Percentiles rank a stretch among this genome's conserved stretches.
Conservation (phyloP, 2,329 filamentous ascomycete genomes). For the Aureobasidium sp. region DNA sequence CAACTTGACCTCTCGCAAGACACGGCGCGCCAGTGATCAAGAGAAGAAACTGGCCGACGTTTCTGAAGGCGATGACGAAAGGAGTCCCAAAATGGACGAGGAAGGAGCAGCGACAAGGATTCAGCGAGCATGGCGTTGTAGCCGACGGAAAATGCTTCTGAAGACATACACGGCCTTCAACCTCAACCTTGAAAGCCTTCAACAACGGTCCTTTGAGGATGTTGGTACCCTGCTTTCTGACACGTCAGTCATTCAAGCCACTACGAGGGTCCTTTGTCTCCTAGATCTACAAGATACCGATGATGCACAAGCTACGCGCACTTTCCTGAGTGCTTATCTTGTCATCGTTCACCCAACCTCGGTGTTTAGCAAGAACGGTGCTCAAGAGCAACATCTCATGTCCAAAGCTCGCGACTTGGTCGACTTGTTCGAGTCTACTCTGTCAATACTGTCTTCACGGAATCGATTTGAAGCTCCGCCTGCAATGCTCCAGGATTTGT, state of each 20-base stretch:
- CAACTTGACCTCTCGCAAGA: conserved; percentile 42
- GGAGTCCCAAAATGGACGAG: conserved; percentile 41
- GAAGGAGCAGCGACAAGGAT: conserved; percentile 60
- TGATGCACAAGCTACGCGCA: conserved; percentile 61
- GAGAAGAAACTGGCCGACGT: conserved; percentile 47
- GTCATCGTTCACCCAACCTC: conserved; percentile 73
- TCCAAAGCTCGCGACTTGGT: conserved; percentile 70
- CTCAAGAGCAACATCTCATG: conserved; percentile 64
- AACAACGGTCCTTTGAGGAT: conserved; percentile 65
- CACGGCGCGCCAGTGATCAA: conserved; percentile 31
- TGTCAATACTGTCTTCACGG: conserved; percentile 57
- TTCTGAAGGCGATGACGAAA: conserved; percentile 38
- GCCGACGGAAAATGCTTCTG: conserved; percentile 53
- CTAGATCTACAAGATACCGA: conserved; percentile 63
- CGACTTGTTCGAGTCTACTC: conserved; percentile 67
- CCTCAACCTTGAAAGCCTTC: conserved; percentile 62
- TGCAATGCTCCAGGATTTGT: conserved; percentile 54
- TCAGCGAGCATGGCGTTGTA: conserved; percentile 62
- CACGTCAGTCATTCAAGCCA: conserved; percentile 57
- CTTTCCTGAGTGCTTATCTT: conserved; percentile 72
- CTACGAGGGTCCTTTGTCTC: conserved; percentile 60
- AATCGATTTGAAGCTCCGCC: conserved; percentile 63
- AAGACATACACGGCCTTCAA: conserved; percentile 59
- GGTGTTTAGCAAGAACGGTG: conserved; percentile 67
- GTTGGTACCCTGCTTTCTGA: conserved; percentile 62